phyloP scores from a whole-genome alignment of 75 land plant species.

The Selaginella tamariscina region DNA sequence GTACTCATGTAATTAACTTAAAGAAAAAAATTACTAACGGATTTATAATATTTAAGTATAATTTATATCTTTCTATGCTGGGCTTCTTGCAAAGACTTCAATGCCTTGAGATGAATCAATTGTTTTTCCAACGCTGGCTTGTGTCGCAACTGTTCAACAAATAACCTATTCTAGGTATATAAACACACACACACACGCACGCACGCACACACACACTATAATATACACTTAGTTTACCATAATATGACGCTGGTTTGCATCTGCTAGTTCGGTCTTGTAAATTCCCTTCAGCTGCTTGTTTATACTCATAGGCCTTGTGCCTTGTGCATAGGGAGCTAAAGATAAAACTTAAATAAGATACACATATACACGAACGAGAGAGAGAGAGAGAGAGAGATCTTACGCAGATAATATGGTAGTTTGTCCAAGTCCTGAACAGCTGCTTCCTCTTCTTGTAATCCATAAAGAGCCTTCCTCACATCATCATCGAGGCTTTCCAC shows the following conservation, averaged over 20 bases:
- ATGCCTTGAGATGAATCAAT: conserved; percentile 17
- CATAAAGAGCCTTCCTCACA: conserved; percentile 18
- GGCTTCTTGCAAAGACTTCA: conserved; percentile 21
- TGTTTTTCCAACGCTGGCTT: conserved; percentile 30
- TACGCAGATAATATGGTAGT: too few relatives aligned
- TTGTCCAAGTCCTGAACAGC: background rate
- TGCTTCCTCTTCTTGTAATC: conserved; percentile 15
- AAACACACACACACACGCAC: background rate
- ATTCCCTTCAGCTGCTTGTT: background rate
- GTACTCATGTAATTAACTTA: too few relatives aligned
- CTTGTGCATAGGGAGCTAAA: background rate
- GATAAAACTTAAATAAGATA: background rate
- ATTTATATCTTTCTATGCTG: background rate
- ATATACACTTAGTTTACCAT: too few relatives aligned
- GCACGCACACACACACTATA: too few relatives aligned
- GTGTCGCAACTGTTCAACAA: conserved; percentile 20
- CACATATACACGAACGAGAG: background rate
- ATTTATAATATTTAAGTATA: too few relatives aligned
- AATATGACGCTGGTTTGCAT: background rate
- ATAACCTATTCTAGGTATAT: background rate
- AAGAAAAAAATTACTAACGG: too few relatives aligned
- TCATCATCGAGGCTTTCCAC: conserved; percentile 24
- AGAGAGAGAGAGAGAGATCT: too few relatives aligned
- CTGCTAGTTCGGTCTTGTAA: background rate
- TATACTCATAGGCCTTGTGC: background rate